Evolutionary conservation across 2,329 filamentous ascomycete species (phyloP).

Genomic region (Microsporum audouinii): DNA sequence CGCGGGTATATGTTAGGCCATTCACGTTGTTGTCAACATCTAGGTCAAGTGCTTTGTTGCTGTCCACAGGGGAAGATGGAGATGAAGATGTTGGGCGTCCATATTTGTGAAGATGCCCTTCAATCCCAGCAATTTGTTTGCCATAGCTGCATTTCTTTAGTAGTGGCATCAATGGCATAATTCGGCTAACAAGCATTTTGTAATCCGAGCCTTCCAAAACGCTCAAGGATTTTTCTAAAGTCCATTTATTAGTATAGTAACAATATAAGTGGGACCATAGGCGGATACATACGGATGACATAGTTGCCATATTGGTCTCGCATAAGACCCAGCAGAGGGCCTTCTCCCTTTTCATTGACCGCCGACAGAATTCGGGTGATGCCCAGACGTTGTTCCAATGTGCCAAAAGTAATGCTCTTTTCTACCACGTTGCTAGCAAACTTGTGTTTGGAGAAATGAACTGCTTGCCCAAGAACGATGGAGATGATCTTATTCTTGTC

Average conservation of each 20-base stretch:
- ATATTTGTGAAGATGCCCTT: constrained; percentile 29
- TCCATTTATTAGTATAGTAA: background rate
- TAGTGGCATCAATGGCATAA: constrained; percentile 50
- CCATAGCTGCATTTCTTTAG: constrained; percentile 55
- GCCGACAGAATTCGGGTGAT: constrained; percentile 56
- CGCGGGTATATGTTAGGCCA: constrained; percentile 1
- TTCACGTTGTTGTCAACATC: background rate
- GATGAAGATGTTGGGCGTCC: background rate
- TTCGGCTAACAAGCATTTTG: constrained; percentile 49
- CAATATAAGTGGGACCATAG: background rate
- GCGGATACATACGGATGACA: constrained; percentile 67
- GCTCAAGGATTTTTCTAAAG: constrained; percentile 64
- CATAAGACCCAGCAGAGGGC: constrained; percentile 64
- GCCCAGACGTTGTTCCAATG: constrained; percentile 53
- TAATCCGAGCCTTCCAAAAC: constrained; percentile 51
- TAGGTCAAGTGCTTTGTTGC: background rate
- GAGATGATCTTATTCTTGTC: constrained; percentile 63
- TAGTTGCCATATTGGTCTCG: constrained; percentile 92
- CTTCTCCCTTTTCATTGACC: constrained; percentile 52
- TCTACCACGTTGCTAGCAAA: constrained; percentile 96
- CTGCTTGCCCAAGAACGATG: constrained; percentile 58
- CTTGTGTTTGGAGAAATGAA: constrained; percentile 82
- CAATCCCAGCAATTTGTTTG: constrained; percentile 56
- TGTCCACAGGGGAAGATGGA: constrained; percentile 5
- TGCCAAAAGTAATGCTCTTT: constrained; percentile 68